Base-by-base conservation (phyloP, 1,284 basidiomycete genomes). In the Chalciporus piperatoides region DNA sequence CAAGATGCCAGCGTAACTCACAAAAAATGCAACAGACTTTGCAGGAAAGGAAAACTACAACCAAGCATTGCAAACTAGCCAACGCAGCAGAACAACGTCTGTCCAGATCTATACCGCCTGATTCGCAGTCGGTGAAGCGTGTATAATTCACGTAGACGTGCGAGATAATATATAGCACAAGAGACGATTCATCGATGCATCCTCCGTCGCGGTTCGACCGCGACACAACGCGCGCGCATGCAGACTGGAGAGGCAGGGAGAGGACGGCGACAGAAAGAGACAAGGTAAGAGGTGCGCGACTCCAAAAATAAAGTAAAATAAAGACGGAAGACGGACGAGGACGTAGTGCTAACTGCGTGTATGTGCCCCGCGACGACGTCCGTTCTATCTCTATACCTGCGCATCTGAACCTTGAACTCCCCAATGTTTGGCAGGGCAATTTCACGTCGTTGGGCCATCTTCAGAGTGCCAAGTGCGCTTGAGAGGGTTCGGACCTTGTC, bases 391-490 rank as follows among this genome's bases (percentile, higher is more conserved):
- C 19, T 10, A 33, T 15, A 21, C 23, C 32, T 28, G 37, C 40
- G 17, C 21, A 23, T 41, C 17, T 28, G 23, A 12, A 36, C 42
- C 41, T 6, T 25, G 21, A 38, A 10, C 17, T 23, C 11, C 10
- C 17, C 42, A 9, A 36, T 2, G 0, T 6, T 33, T 10, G 9
- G n/a, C 15, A 15, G n/a, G n/a, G n/a, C 14, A 3, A 17, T 1
- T 12, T 61, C 46, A 59, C 4, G 51, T 52, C 21, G 44, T 51
- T 1, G 59, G 64, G 1, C 53, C 59, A 14, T 67, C 38, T n/a
- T 53, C 52, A 0, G 57, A 67, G 19, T 35, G 25, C 66, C 62
- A 64, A 9, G 64, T 36, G 14, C 62, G 66, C 40, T 64, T 64
- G 23, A 46, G 59, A 21, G 54, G 58, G 25, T 63, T 67, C 0